phyloP scores from a whole-genome alignment of 2,329 filamentous ascomycete genomes.

The Apiospora koreana region DNA sequence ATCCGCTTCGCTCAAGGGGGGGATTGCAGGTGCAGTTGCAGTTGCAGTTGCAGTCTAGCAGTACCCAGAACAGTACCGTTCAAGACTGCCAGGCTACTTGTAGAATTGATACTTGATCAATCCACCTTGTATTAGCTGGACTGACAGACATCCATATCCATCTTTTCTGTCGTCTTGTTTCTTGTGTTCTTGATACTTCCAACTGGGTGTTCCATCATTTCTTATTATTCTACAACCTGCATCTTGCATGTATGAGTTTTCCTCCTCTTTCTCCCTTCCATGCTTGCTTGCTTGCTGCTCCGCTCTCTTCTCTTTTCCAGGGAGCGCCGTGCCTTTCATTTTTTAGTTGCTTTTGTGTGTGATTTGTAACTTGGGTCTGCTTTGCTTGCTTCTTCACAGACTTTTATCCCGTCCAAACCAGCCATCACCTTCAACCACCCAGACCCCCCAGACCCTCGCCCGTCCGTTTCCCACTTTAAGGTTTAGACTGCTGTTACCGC shows the following conservation, averaged over 20 bases:
- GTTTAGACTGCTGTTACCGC: background rate
- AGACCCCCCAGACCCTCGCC: background rate
- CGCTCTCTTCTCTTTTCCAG: background rate
- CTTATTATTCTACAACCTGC: conserved; percentile 5
- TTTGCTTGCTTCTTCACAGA: conserved; percentile 7
- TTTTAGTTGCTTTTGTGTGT: conserved; percentile 1
- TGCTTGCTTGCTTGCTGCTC: too few relatives aligned
- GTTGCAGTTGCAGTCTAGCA: too few relatives aligned
- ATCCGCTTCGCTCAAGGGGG: background rate
- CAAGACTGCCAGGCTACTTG: background rate
- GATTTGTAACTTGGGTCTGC: background rate
- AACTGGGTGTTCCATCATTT: background rate
- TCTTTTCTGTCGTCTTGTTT: background rate
- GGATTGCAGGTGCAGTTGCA: background rate
- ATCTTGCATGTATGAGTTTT: background rate
- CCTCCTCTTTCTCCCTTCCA: background rate
- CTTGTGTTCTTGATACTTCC: background rate
- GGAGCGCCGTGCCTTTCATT: too few relatives aligned
- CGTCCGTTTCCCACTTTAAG: conserved; percentile 6
- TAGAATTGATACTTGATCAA: background rate
- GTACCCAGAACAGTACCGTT: too few relatives aligned
- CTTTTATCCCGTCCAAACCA: conserved; percentile 8
- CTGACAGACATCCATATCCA: background rate
- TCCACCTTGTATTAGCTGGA: background rate
- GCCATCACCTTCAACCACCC: background rate